Percentiles rank a stretch among this genome's conserved stretches.
These are phyloP conservation scores for Suillus variegatus DNA, from an alignment of 768 basidiomycete genomes.

Conservation along the genomic window DNA sequence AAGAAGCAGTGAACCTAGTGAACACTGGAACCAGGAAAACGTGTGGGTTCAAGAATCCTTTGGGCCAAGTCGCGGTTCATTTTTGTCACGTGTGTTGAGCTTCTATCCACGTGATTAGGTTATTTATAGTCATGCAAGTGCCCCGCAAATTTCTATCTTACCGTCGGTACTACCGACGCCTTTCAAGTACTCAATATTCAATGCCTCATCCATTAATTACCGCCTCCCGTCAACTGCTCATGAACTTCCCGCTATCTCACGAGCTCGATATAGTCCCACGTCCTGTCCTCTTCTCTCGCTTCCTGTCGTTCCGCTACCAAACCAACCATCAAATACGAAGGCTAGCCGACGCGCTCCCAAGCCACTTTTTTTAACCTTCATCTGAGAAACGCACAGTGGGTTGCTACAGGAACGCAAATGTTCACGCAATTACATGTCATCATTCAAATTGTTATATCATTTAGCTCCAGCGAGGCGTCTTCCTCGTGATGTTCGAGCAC, in stretches of 20 bases:
- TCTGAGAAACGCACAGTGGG: neutral
- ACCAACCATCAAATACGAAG: neutral
- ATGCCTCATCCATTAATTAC: neutral
- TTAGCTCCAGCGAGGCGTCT: neutral
- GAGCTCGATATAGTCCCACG: neutral
- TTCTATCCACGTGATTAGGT: conserved; percentile 8
- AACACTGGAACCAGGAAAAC: neutral
- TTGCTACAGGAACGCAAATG: neutral
- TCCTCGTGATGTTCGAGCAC: neutral
- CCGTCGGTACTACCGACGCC: neutral
- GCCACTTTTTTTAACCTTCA: neutral
- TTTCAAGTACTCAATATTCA: neutral
- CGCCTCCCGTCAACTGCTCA: neutral
- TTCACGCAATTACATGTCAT: neutral
- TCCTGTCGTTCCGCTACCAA: neutral
- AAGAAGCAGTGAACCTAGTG: conserved; percentile 1
- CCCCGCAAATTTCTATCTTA: neutral
- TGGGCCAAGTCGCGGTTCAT: conserved; percentile 27
- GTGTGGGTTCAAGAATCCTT: neutral
- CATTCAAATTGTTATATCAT: neutral
- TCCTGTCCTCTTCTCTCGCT: neutral
- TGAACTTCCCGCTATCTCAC: neutral
- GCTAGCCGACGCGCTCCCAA: neutral
- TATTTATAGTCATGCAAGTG: neutral
- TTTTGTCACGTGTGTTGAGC: conserved; percentile 36